Evolutionary conservation across 163 green algal species (phyloP), one percentile per base, ranked within the genome.

Genomic region (Chlamydomonas reinhardtii): DNA sequence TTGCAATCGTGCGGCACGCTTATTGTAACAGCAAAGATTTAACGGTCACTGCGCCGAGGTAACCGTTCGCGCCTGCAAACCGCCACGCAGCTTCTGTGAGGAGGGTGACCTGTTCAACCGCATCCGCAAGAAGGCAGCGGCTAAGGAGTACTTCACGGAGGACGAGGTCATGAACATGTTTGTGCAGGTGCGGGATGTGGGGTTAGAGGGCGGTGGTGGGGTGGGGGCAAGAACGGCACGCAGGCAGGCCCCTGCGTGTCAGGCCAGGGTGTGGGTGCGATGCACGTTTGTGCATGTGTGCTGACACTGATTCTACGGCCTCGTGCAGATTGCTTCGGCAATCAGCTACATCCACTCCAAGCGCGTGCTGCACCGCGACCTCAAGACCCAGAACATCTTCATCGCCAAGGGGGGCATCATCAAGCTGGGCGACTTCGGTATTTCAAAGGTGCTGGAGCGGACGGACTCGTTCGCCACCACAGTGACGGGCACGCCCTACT

Each of bases 341-440:
- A 83, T 97, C 39, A 89, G 94, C 71, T 94, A 96, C 87, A 93
- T 97, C 43, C 95, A 97, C 90, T 85, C 83, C 56, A 91, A 93
- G 62, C 92, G 91, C 20, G 87, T 97, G 32, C 72, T 97, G 62
- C 94, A 97, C 74, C 77, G 94, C 16, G 94, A 97, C 76, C 77
- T 97, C 0, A 96, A 97, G 85, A 94, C 93, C 9, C 92, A 95
- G 56, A 97, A 97, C 91, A 95, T 97, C 62, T 96, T 97, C 84
- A 92, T 97, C 5, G 87, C 87, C 16, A 82, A 76, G 25, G 91
- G 92, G 12, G 91, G 91, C 32, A 92, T 95, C 32, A 89, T 95
- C 20, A 94, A 94, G 85, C 86, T 97, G 34, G 92, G 94, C 22
- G 94, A 97, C 87, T 97, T 97, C 89, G 95, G 95, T 48, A 95